Evolutionary conservation across 495 filamentous ascomycete species (phyloP), one percentile per base, ranked within the genome.

Genomic region (Sabuloglossum arenarium): DNA sequence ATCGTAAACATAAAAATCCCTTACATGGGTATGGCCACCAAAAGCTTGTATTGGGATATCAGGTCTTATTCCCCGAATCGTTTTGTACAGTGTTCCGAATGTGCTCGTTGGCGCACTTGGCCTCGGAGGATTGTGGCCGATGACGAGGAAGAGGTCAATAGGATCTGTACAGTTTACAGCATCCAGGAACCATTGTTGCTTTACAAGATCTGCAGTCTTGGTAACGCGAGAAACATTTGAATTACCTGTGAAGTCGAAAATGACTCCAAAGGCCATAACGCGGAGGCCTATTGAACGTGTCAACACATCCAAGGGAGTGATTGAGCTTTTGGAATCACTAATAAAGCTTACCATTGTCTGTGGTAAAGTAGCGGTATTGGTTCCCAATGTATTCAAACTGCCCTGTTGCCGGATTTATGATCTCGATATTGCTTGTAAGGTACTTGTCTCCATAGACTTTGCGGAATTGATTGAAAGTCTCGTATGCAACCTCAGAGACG

Each of bases 221-320:
- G 84, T 80, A 8, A 97, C 85, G 11, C 85, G 68, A 0, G 87
- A 94, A 62, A 94, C 97, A 61, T 93, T 88, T 27, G 79, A 80
- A 63, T 94, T 94, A 14, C 81, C 82, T 5, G 72, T 84, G 62
- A 98, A 98, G 67, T 98, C 79, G 67, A 94, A 98, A 1, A 98
- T 69, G 63, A 97, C 96, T 23, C 93, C 91, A 64, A 98, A 86
- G 1, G 89, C 86, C 45, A 88, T 72, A 55, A 98, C 79, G 24
- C 84, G 80, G 57, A 93, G 80, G 23, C 81, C 81, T 60, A 85
- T 29, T 28, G 23, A 6, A 53, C 19, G n/a, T n/a, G n/a, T 53
- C 51, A 53, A 23, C 51, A 53, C 29, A 19, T 2, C 14, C 34
- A 21, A 14, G 23, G 14, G 9, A 6, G 30, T 56, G 51, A 47